phyloP scores from a whole-genome alignment of 1,284 basidiomycete species.

The Melampsora abietis-canadensis region DNA sequence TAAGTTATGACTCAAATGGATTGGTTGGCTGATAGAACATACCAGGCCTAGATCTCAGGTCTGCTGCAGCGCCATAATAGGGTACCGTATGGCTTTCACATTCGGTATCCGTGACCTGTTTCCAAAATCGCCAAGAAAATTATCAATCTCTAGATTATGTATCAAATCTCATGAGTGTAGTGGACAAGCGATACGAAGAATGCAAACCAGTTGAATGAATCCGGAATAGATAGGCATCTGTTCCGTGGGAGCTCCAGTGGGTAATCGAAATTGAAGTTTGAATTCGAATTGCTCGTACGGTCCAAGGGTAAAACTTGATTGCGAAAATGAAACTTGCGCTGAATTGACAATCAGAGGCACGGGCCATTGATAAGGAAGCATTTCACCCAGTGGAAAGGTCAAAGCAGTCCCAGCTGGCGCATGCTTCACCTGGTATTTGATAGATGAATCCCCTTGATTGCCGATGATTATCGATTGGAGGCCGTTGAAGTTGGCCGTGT shows the following conservation, averaged over 20 bases:
- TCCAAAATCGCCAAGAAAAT: neutral
- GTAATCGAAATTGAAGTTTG: constrained; percentile 23
- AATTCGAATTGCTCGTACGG: constrained; percentile 18
- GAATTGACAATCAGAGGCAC: constrained; percentile 17
- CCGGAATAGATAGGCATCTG: constrained; percentile 39
- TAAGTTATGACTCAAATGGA: neutral
- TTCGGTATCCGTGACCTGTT: constrained; percentile 24
- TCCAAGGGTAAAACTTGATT: constrained; percentile 14
- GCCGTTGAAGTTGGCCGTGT: constrained; percentile 39
- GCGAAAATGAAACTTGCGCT: constrained; percentile 26
- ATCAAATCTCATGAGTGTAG: neutral
- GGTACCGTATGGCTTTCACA: constrained; percentile 37
- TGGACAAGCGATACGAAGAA: neutral
- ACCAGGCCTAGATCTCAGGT: constrained; percentile 31
- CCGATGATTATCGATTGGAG: constrained; percentile 20
- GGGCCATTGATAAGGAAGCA: constrained; percentile 24
- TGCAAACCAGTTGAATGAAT: constrained; percentile 21
- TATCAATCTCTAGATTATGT: no score
- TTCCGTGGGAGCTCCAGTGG: constrained; percentile 8
- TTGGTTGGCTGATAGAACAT: neutral
- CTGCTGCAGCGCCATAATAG: constrained; percentile 37
- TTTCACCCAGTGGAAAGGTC: constrained; percentile 8
- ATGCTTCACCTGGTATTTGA: constrained; percentile 28
- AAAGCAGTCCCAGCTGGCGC: constrained; percentile 39
- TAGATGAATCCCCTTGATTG: constrained; percentile 22